Percentiles rank a stretch among this genome's conserved stretches.
These are phyloP conservation scores for Ganoderma boninense DNA, from an alignment of 1,284 basidiomycete genomes.

Conservation along the genomic window DNA sequence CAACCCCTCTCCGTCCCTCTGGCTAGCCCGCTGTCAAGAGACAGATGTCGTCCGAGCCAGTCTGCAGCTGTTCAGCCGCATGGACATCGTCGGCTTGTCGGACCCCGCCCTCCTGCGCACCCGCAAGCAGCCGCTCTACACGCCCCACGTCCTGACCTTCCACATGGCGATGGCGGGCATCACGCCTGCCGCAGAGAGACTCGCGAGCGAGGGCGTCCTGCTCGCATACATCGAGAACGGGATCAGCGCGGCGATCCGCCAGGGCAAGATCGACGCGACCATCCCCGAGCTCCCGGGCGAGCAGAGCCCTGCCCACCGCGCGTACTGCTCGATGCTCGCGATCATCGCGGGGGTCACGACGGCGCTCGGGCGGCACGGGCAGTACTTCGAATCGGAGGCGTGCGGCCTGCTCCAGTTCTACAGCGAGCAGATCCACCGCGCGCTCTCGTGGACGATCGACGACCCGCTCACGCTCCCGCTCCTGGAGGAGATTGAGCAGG, in stretches of 20 bases:
- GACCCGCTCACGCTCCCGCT: conserved; percentile 76
- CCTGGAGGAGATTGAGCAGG: conserved; percentile 84
- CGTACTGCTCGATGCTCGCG: conserved; percentile 88
- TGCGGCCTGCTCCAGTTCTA: conserved; percentile 89
- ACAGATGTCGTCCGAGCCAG: conserved; percentile 82
- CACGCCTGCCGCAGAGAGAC: conserved; percentile 81
- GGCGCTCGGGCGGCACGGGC: conserved; percentile 70
- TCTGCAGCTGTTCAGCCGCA: conserved; percentile 77
- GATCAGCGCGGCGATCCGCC: conserved; percentile 78
- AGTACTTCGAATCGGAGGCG: conserved; percentile 89
- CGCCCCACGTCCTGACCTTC: conserved; percentile 81
- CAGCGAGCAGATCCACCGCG: conserved; percentile 79
- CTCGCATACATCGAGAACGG: conserved; percentile 86
- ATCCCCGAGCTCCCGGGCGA: conserved; percentile 76
- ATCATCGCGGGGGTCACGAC: conserved; percentile 81
- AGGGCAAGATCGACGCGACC: conserved; percentile 74
- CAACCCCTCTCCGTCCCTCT: conserved; percentile 68
- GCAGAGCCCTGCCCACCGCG: conserved; percentile 79
- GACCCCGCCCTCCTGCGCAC: conserved; percentile 67
- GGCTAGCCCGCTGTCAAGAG: conserved; percentile 86
- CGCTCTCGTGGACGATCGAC: conserved; percentile 83
- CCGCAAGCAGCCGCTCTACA: conserved; percentile 73
- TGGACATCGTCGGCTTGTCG: conserved; percentile 74
- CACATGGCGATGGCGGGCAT: conserved; percentile 88
- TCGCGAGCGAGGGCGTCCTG: conserved; percentile 86